These are phyloP conservation scores for Pseudoperonospora humuli DNA, from an alignment of 352 stramenopile genomes.

Conservation along the genomic window DNA sequence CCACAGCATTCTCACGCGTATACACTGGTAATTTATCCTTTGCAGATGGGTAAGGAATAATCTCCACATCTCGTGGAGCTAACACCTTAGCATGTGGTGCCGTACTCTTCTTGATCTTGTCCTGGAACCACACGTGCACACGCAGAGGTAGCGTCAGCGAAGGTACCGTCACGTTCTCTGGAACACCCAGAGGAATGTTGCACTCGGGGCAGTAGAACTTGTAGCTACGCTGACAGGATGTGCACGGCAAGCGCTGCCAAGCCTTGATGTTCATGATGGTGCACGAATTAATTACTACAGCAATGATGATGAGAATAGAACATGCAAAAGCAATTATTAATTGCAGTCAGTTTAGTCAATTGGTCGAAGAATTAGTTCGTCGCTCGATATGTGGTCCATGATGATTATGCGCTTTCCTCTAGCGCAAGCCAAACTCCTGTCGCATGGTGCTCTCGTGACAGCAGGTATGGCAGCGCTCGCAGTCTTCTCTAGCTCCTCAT, in stretches of 20 bases:
- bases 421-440: conserved; percentile 28
- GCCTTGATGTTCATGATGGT: conserved; percentile 10
- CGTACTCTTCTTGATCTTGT: conserved; percentile 87
- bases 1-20: conserved; percentile 48
- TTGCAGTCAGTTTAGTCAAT: too few species aligned
- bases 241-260: conserved; percentile 54
- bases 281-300: too few species aligned
- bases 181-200: conserved; percentile 51
- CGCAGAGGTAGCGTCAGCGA: conserved; percentile 56
- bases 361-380: background rate
- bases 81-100: conserved; percentile 80
- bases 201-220: conserved; percentile 84
- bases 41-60: conserved; percentile 40
- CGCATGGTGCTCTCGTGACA: conserved; percentile 25
- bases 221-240: conserved; percentile 68
- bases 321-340: too few species aligned
- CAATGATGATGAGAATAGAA: too few species aligned
- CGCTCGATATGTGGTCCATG: conserved; percentile 28
- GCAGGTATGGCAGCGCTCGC: conserved; percentile 38
- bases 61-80: conserved; percentile 58
- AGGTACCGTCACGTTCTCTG: conserved; percentile 41
- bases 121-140: conserved; percentile 81
- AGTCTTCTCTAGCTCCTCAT: conserved; percentile 13
- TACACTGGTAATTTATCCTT: conserved; percentile 38
- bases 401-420: conserved; percentile 42